Conservation (phyloP, 352 stramenopile genomes). For the Globisporangium alternatum region DNA sequence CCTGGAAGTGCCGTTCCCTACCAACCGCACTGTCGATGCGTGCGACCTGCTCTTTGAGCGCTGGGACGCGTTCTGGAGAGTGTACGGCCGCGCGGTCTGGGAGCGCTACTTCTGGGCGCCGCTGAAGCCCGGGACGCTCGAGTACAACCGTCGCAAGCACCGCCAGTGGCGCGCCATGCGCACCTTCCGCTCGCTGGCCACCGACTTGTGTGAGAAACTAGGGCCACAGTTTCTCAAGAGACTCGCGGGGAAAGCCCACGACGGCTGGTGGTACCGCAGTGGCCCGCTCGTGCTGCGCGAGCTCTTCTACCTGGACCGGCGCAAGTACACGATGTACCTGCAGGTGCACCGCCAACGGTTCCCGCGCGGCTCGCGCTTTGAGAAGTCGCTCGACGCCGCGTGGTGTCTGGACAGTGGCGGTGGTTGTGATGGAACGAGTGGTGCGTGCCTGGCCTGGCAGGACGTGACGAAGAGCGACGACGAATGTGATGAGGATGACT, state of each 20-base stretch:
- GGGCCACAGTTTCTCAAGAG: background rate
- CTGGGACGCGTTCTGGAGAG: constrained; percentile 48
- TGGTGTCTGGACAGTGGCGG: constrained; percentile 19
- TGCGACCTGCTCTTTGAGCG: constrained; percentile 46
- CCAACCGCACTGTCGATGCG: constrained; percentile 22
- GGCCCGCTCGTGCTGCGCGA: constrained; percentile 25
- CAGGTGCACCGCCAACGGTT: constrained; percentile 22
- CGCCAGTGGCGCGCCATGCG: constrained; percentile 28
- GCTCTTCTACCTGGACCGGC: constrained; percentile 19
- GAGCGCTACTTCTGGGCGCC: constrained; percentile 46
- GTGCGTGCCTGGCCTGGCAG: constrained; percentile 2
- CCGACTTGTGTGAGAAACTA: constrained; percentile 25
- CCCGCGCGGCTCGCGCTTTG: constrained; percentile 24
- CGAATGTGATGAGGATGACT: background rate
- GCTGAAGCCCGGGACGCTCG: constrained; percentile 19
- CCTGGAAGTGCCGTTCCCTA: constrained; percentile 32
- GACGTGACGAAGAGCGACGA: constrained; percentile 11
- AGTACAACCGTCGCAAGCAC: constrained; percentile 28
- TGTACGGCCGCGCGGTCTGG: constrained; percentile 43
- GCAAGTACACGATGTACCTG: constrained; percentile 25
- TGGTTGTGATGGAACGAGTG: background rate
- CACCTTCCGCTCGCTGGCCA: constrained; percentile 30
- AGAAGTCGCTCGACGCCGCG: constrained; percentile 21
- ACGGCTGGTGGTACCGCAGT: constrained; percentile 38
- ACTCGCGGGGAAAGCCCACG: constrained; percentile 13